Evolutionary conservation across 1,284 basidiomycete species (phyloP), one percentile per base, ranked within the genome.

Genomic region (Ceratobasidium papillatum): DNA sequence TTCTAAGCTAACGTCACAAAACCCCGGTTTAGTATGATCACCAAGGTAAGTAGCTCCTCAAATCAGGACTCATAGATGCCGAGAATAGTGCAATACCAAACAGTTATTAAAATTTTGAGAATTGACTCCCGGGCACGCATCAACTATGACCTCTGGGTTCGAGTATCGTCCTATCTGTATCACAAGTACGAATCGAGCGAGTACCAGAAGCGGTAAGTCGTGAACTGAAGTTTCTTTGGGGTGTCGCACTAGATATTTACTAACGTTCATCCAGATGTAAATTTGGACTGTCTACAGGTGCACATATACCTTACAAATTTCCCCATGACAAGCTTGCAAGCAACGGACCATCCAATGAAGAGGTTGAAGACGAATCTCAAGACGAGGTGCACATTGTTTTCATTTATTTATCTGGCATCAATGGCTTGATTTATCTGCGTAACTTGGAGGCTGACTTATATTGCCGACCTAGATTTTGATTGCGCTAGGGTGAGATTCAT

Each of bases 151-250:
- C 49, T 61, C 14, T 72, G 68, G 68, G 11, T 17, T 0, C 38
- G 32, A 25, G 58, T 72, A 27, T 59, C 68, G 0, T 0, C 54
- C 1, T 25, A 34, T 19, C 7, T 72, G 34, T 32, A 47, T 34
- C 27, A 43, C 8, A n/a, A 34, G n/a, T 34, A 27, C 22, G 0
- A 34, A n/a, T 25, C 41, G 11, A 19, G 12, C 9, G 56, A 61
- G 14, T 72, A 72, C 19, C 54, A 41, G 30, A 30, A 72, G 0
- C 68, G 68, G 68, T 72, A 47, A 1, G 66, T 45, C 2, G 5
- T 25, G 1, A 30, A 17, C 25, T 32, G 34, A 27, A 7, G 8
- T 32, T 66, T 27, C 30, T 12, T 41, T 41, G 38, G n/a, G n/a
- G 14, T 41, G 38, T 41, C 5, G 38, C 5, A 41, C 38, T 17